These are phyloP conservation scores for Yamadazyma paraphyllophila DNA, from an alignment of 805 yeast species.

Conservation along the genomic window DNA sequence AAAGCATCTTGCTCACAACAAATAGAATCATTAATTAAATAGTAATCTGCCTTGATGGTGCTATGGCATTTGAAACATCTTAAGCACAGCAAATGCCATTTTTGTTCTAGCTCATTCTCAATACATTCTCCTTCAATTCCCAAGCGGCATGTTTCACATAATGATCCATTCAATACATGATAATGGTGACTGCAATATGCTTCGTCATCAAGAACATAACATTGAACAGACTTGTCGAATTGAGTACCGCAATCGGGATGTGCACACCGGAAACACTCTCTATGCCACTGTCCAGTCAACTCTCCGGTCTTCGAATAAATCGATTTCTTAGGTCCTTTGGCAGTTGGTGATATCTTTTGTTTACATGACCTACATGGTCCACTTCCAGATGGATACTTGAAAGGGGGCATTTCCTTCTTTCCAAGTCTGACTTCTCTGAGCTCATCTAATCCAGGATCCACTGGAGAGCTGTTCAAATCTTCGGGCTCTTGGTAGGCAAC, in stretches of 20 bases:
- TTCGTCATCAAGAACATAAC: slow-evolving; percentile 73
- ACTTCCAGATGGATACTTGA: slow-evolving; percentile 52
- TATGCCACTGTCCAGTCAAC: slow-evolving; percentile 91
- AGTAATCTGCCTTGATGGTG: slow-evolving; percentile 52
- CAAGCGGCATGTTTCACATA: slow-evolving; percentile 64
- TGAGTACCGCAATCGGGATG: slow-evolving; percentile 48
- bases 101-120: slow-evolving; percentile 66
- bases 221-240: slow-evolving; percentile 59
- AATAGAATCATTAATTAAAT: slow-evolving; percentile 47
- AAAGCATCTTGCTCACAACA: slow-evolving; percentile 51
- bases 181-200: slow-evolving; percentile 83
- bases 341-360: slow-evolving; percentile 43
- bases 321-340: slow-evolving; percentile 47
- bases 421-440: slow-evolving; percentile 7
- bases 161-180: slow-evolving; percentile 71
- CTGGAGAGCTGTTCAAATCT: not conserved
- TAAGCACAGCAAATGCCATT: slow-evolving; percentile 77
- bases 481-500: not conserved
- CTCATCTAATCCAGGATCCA: no score
- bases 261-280: slow-evolving; percentile 76
- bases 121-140: slow-evolving; percentile 93
- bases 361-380: slow-evolving; percentile 84
- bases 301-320: slow-evolving; percentile 86
- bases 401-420: slow-evolving; percentile 5
- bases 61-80: slow-evolving; percentile 60